These are phyloP conservation scores for Arachis monticola DNA, from an alignment of 331 rosid genomes.

Conservation along the genomic window DNA sequence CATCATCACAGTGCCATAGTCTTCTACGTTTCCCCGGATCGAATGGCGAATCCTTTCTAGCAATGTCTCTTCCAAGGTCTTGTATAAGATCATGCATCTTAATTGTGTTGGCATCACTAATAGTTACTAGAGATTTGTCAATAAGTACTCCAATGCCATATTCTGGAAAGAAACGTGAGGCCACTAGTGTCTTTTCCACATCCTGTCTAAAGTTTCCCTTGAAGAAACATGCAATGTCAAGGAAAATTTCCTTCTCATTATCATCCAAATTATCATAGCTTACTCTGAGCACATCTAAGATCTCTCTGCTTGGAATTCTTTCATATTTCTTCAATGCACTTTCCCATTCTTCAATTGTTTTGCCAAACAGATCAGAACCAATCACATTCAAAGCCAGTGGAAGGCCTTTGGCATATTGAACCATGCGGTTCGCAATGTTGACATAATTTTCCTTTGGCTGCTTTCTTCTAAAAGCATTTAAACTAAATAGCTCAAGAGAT, in stretches of 20 bases:
- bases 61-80: slow-evolving; percentile 51
- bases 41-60: slow-evolving; percentile 33
- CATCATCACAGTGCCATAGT: slow-evolving; percentile 48
- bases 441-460: slow-evolving; percentile 35
- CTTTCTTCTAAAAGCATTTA: slow-evolving; percentile 42
- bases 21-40: slow-evolving; percentile 51
- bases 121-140: slow-evolving; percentile 49
- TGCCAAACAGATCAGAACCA: slow-evolving; percentile 52
- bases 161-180: slow-evolving; percentile 16
- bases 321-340: slow-evolving; percentile 47
- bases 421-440: slow-evolving; percentile 23
- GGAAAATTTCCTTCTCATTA: slow-evolving; percentile 50
- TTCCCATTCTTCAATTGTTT: slow-evolving; percentile 42
- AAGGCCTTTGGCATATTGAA: slow-evolving; percentile 47
- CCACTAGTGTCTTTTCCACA: slow-evolving; percentile 35
- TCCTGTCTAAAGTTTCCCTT: slow-evolving; percentile 32
- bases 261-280: slow-evolving; percentile 49
- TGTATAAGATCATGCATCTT: slow-evolving; percentile 54
- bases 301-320: slow-evolving; percentile 35
- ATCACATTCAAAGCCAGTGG: slow-evolving; percentile 50
- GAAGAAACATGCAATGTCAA: slow-evolving; percentile 62
- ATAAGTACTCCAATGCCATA: slow-evolving; percentile 42
- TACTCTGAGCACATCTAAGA: slow-evolving; percentile 40
- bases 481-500: slow-evolving; percentile 46
- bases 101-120: slow-evolving; percentile 23